Conservation (phyloP, 805 yeast species). For the Myxozyma mucilagina region DNA sequence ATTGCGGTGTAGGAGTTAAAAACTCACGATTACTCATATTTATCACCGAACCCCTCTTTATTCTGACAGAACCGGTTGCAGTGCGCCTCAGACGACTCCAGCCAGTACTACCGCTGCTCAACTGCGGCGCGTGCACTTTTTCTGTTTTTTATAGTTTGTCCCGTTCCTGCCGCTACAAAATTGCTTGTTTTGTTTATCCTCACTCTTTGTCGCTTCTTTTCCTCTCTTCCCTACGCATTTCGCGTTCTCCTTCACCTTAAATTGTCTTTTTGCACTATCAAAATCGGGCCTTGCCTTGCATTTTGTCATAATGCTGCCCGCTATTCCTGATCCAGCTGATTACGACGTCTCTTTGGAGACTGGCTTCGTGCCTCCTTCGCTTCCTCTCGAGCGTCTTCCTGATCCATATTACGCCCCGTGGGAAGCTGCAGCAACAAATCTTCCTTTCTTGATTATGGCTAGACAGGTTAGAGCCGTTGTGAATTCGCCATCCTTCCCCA, state of each 20-base stretch:
- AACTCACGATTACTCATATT: too few relatives aligned
- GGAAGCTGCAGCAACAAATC: conserved; percentile 65
- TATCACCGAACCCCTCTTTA: neutral
- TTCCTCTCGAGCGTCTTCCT: conserved; percentile 64
- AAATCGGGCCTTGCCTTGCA: neutral
- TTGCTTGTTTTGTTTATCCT: neutral
- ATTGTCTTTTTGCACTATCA: neutral
- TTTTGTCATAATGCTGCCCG: conserved; percentile 26
- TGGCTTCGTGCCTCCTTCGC: conserved; percentile 75
- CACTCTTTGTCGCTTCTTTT: neutral
- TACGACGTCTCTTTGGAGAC: conserved; percentile 68
- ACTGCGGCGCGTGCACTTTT: conserved; percentile 8
- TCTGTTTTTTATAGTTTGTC: neutral
- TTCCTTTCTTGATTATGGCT: conserved; percentile 75
- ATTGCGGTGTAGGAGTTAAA: too few relatives aligned
- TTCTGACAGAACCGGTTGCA: neutral
- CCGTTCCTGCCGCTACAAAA: neutral
- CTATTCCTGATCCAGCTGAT: conserved; percentile 56
- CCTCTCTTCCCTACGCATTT: neutral
- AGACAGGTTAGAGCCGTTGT: conserved; percentile 60
- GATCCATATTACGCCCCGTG: conserved; percentile 68
- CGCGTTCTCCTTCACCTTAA: neutral
- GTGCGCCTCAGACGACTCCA: neutral
- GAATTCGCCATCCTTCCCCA: conserved; percentile 50
- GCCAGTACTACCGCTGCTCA: neutral